Evolutionary conservation across 306 rosid species (phyloP), one percentile per base, ranked within the genome.

Genomic region (Vachellia collinsii): DNA sequence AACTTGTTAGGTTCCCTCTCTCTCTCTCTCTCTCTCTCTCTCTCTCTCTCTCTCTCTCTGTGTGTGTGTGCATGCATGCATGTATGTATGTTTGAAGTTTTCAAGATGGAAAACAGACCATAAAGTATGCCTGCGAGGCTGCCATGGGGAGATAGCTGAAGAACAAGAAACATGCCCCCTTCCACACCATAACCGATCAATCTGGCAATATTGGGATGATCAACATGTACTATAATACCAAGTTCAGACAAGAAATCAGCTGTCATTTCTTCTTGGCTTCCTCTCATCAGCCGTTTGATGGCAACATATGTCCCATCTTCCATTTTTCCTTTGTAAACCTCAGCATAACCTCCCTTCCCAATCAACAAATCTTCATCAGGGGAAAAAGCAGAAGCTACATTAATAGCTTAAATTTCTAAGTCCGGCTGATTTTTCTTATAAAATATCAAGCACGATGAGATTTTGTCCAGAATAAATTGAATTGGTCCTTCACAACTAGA

Each of bases 271-370:
- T 96, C 99, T 83, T 81, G 99, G 80, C 23, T 67, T 80, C 98
- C 98, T 83, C 91, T 86, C 13, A 87, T 92, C 62, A 96, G 71
- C 86, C 93, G 78, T 80, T 96, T 96, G 62, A 96, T 86, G 39
- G 98, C 99, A 25, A 90, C 92, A 68, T 86, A 75, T 78, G 87
- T 91, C 43, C 98, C 97, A 77, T 90, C 95, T 76, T 89, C 90
- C 85, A 93, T 79, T 80, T 85, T 82, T 0, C 99, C 99, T 77
- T 86, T 88, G 88, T 89, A 96, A 71, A 96, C 99, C 81, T 93
- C 92, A 58, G 99, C 98, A 86, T 93, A 96, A 66, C 99, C 99
- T 86, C 99, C 98, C 88, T 93, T 94, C n/a, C 99, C 99, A 79
- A 96, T 90, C 89, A 96, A 78, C 59, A 86, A 88, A 51, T 85